These are phyloP conservation scores for Annulohypoxylon maeteangense DNA, from an alignment of 495 filamentous ascomycete species.

Conservation along the genomic window DNA sequence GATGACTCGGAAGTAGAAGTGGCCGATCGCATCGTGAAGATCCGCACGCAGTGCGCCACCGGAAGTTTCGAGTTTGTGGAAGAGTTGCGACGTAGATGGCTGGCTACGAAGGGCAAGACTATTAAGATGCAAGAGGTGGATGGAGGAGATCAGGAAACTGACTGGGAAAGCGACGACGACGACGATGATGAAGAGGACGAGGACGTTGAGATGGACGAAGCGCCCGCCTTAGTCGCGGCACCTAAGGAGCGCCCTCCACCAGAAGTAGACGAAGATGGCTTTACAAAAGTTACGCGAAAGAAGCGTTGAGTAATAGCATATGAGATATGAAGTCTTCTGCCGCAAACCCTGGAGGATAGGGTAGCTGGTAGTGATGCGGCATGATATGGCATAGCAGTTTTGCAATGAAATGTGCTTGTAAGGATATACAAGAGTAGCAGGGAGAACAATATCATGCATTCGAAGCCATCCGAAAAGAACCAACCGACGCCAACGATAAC, in stretches of 20 bases:
- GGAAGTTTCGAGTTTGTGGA: constrained; percentile 77
- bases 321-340: not conserved
- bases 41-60: constrained; percentile 67
- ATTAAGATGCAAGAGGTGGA: constrained; percentile 69
- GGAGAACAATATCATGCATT: constrained; percentile 36
- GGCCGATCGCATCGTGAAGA: constrained; percentile 74
- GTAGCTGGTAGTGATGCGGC: constrained; percentile 9
- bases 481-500: constrained; percentile 34
- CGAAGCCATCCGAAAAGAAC: constrained; percentile 31
- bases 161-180: constrained; percentile 62
- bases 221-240: constrained; percentile 67
- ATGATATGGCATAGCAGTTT: constrained; percentile 22
- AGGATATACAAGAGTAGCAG: constrained; percentile 37
- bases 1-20: constrained; percentile 84
- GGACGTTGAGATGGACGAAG: constrained; percentile 82
- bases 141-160: constrained; percentile 68
- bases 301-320: constrained; percentile 60
- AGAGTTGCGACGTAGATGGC: constrained; percentile 72
- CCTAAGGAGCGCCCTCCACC: constrained; percentile 73
- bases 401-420: constrained; percentile 34
- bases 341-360: constrained; percentile 8
- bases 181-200: constrained; percentile 66
- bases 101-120: constrained; percentile 65
- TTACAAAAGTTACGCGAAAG: constrained; percentile 85
- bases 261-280: constrained; percentile 92